Conservation (phyloP, 2,329 filamentous ascomycete genomes). For the Trichoderma afroharzianum region DNA sequence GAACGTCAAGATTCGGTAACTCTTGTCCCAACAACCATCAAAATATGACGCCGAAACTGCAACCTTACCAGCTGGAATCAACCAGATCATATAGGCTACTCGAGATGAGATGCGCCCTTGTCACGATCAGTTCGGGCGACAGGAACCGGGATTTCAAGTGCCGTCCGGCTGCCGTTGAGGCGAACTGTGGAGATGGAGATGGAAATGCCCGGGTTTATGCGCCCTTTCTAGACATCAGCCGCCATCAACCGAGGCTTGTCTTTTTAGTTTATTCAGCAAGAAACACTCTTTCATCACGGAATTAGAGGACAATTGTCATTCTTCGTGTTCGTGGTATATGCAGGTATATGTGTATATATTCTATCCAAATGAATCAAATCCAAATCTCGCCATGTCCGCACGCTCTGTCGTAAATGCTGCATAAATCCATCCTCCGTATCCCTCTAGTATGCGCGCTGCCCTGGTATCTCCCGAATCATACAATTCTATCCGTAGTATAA, state of each 20-base stretch:
- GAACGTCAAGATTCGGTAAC: neutral
- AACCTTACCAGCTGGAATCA: neutral
- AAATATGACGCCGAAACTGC: neutral
- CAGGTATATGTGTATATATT: neutral
- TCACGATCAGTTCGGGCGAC: neutral
- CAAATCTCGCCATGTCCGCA: neutral
- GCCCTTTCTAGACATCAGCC: neutral
- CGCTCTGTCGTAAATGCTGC: neutral
- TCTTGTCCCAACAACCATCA: neutral
- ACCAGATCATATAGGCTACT: neutral
- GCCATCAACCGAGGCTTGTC: slow-evolving; percentile 1
- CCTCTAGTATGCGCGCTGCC: neutral
- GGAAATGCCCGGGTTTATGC: neutral
- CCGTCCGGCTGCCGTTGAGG: neutral
- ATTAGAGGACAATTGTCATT: neutral
- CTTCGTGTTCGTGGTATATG: neutral
- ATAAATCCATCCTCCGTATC: neutral
- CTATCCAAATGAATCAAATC: neutral
- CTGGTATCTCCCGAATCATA: neutral
- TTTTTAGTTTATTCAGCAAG: neutral
- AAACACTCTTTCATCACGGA: neutral
- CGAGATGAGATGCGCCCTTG: neutral
- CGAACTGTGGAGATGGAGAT: neutral
- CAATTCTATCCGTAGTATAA: neutral
- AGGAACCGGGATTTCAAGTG: neutral